Evolutionary conservation across 352 stramenopile species (phyloP).

Genomic region (Saprolegnia diclina): DNA sequence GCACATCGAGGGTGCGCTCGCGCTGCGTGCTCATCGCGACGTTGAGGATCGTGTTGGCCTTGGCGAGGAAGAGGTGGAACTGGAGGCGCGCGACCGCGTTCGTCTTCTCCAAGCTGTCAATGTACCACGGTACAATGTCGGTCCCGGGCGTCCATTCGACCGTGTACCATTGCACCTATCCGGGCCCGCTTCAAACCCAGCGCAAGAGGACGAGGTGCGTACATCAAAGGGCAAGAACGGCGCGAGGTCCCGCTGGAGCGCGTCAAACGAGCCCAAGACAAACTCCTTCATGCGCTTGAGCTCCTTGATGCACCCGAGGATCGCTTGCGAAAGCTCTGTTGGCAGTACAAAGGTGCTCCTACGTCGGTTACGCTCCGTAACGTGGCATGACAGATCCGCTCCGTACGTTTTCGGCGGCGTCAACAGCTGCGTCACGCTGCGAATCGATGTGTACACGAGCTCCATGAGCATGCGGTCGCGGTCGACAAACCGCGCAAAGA

Average conservation of each 20-base stretch:
- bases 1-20: constrained; percentile 13
- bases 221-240: constrained; percentile 27
- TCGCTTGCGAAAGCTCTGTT: constrained; percentile 23
- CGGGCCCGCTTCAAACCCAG: background rate
- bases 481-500: constrained; percentile 23
- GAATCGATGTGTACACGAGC: constrained; percentile 25
- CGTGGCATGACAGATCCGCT: background rate
- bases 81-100: constrained; percentile 19
- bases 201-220: background rate
- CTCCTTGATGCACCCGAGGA: constrained; percentile 26
- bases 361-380: background rate
- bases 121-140: constrained; percentile 20
- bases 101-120: constrained; percentile 17
- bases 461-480: constrained; percentile 28
- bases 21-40: constrained; percentile 15
- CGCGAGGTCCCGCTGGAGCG: constrained; percentile 22
- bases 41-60: constrained; percentile 23
- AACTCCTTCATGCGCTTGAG: constrained; percentile 28
- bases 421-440: constrained; percentile 23
- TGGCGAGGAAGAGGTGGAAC: constrained; percentile 21
- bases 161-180: constrained; percentile 23
- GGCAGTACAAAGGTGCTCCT: constrained; percentile 11
- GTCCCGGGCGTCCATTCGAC: constrained; percentile 18
- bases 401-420: constrained; percentile 9
- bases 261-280: constrained; percentile 25